Conservation (phyloP, 495 filamentous ascomycete species). For the Xylaria telfairii region DNA sequence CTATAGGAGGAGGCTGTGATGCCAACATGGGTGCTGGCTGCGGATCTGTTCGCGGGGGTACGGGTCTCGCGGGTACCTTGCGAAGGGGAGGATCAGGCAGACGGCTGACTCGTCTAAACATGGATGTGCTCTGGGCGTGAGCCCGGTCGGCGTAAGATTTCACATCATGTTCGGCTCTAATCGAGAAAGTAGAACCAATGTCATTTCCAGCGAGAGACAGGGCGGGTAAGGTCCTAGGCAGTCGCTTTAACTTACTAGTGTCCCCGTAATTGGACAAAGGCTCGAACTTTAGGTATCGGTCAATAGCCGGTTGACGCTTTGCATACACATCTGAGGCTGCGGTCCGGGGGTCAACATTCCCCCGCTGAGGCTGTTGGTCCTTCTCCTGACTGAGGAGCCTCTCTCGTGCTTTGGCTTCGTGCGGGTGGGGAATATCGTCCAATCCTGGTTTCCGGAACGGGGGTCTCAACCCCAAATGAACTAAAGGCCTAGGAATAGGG, state of each 20-base stretch:
- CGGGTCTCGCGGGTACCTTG: neutral
- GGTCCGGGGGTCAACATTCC: neutral
- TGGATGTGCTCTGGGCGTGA: neutral
- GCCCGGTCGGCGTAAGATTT: neutral
- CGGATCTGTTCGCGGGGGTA: neutral
- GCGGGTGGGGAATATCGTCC: conserved; percentile 27
- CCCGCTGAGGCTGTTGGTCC: conserved; percentile 7
- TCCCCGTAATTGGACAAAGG: neutral
- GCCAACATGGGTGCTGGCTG: neutral
- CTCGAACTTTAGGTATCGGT: conserved; percentile 22
- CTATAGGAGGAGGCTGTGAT: neutral
- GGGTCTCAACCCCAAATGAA: neutral
- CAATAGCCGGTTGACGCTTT: conserved; percentile 28
- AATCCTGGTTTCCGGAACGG: neutral
- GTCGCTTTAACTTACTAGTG: neutral
- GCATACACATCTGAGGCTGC: conserved; percentile 27
- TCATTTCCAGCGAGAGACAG: neutral
- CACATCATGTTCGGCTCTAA: neutral
- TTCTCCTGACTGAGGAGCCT: conserved; percentile 24
- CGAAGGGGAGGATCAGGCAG: neutral
- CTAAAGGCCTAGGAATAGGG: neutral
- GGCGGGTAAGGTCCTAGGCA: neutral
- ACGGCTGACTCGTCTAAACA: neutral
- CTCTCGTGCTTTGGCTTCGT: conserved; percentile 31
- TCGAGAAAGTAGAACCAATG: neutral